Base-by-base conservation (phyloP, 2,329 filamentous ascomycete species). In the Plenodomus lindquistii region DNA sequence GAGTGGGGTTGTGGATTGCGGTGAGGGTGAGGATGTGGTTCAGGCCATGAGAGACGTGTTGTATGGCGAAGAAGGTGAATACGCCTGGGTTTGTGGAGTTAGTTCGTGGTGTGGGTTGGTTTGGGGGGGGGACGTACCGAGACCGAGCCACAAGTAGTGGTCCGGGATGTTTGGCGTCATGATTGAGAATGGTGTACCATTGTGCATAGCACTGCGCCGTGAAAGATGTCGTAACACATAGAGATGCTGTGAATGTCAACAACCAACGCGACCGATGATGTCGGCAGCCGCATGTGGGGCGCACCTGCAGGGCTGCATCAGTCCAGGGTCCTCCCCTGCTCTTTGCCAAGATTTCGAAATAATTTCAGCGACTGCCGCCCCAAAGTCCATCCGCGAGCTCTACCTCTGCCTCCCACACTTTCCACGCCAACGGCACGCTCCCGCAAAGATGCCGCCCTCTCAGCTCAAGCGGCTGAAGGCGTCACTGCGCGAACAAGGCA, bases 391-490 rank as follows among this genome's bases (percentile, higher is more conserved):
- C 42, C 27, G 38, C 46, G 31, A 42, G 27, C 16, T n/a, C 44
- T 39, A 40, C 29, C 31, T 19, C n/a, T n/a, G n/a, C n/a, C n/a
- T n/a, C n/a, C n/a, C n/a, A n/a, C n/a, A n/a, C n/a, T n/a, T n/a
- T n/a, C n/a, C n/a, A n/a, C n/a, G n/a, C n/a, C n/a, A n/a, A n/a
- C n/a, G n/a, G n/a, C 20, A 41, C 34, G 41, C 38, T 36, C 22
- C 31, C 15, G 38, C 38, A 37, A 55, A 29, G 7, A 99, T 99
- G 94, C 86, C 93, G 61, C 90, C 92, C 55, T 99, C 95, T 11
- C 95, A 99, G 78, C 82, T 99, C 49, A 99, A 97, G 77, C 88
- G 92, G 74, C 83, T 99, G 37, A 99, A 97, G 77, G 83, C 89
- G 60, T 96, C 92, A 9, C 81, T 99, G 39, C 84, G 86, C 54